Evolutionary conservation across 139 green algal genomes (phyloP), one percentile per base, ranked within the genome.

Genomic region (Choricystis sp.): DNA sequence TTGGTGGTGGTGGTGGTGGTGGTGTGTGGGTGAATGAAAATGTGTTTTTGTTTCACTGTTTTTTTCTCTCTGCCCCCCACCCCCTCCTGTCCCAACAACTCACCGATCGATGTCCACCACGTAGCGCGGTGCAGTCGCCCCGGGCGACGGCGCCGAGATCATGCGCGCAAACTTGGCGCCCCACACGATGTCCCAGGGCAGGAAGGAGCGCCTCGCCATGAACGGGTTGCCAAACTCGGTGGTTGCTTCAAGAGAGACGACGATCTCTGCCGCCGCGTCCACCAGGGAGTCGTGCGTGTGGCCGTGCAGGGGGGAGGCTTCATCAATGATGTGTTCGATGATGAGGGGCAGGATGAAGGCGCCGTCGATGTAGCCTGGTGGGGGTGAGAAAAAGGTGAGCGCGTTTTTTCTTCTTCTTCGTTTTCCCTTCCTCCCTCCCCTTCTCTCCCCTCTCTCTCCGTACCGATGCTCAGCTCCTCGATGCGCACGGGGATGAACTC

Each of bases 321-420:
- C 87, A 57, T 95, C 86, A 31, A 95, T 89, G 31, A 79, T 86
- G 76, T 94, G 86, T 73, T 91, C 81, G 26, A 91, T 72, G 4
- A 82, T 79, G 9, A 87, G 65, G 0, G 88, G 88, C 59, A 95
- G 79, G 52, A 95, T 72, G 68, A 95, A 70, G 61, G 81, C 82
- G 68, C 73, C 73, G 69, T 93, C 83, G 29, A 85, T 77, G 78
- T 84, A 81, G 49, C 66, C 68, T 16, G 40, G 16, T 9, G 9
- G 9, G 40, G 40, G 40, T 16, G 40, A 52, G 40, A n/a, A n/a
- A n/a, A n/a, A n/a, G n/a, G n/a, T n/a, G n/a, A n/a, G n/a, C n/a
- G n/a, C n/a, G n/a, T n/a, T n/a, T n/a, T n/a, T n/a, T n/a, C n/a
- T n/a, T n/a, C n/a, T n/a, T n/a, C n/a, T n/a, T n/a, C n/a, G n/a